These are phyloP conservation scores for Lipomyces yamadae DNA, from an alignment of 805 yeast species.

Conservation along the genomic window DNA sequence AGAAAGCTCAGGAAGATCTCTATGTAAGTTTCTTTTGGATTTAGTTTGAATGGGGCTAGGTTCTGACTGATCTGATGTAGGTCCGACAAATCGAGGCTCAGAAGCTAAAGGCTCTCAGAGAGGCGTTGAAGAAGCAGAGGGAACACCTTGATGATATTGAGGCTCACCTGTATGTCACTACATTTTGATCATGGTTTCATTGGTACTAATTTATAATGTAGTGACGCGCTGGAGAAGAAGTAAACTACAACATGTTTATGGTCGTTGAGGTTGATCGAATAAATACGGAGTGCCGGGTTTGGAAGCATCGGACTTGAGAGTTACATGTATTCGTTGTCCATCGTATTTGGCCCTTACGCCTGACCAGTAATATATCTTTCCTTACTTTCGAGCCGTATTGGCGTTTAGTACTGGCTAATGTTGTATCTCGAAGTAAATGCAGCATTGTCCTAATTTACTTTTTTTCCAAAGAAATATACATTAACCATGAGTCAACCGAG, in stretches of 20 bases:
- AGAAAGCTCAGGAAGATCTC: constrained; percentile 86
- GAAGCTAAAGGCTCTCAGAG: constrained; percentile 75
- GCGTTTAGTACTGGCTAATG: not conserved
- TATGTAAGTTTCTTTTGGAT: constrained; percentile 23
- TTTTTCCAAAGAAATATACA: not conserved
- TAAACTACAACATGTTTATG: constrained; percentile 10
- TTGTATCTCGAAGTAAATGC: not conserved
- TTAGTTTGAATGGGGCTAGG: not conserved
- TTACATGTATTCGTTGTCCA: not conserved
- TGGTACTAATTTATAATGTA: constrained; percentile 6
- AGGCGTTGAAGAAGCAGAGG: constrained; percentile 71
- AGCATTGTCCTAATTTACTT: not conserved
- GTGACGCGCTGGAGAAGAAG: constrained; percentile 35
- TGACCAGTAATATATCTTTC: not conserved
- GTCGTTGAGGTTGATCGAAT: not conserved
- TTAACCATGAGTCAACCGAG: not conserved
- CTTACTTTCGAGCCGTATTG: not conserved
- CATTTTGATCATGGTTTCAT: not conserved
- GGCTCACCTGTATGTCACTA: constrained; percentile 37
- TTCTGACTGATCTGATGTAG: constrained; percentile 10
- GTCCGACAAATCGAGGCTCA: constrained; percentile 88
- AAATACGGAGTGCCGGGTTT: not conserved
- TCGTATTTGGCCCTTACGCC: not conserved
- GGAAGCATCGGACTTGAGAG: not conserved
- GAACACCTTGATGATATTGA: constrained; percentile 39